phyloP scores from a whole-genome alignment of 176 grass and related monocot genomes.

The Oryza punctata region DNA sequence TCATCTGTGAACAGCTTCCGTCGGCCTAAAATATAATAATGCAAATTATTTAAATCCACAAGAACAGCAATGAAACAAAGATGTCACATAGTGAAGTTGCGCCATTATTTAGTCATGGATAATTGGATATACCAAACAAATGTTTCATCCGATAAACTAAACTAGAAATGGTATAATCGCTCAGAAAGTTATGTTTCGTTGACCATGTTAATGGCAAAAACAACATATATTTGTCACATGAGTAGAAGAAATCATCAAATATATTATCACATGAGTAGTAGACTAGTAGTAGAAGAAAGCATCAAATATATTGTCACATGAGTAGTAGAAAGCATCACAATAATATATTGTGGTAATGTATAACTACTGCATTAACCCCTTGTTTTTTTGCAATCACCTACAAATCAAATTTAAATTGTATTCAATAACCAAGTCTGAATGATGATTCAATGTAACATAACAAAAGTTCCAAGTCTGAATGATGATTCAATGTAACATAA shows the following conservation, averaged over 20 bases:
- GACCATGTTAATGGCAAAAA: not conserved
- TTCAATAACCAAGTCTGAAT: not conserved
- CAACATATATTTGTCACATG: not conserved
- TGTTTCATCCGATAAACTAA: not conserved
- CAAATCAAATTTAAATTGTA: no score
- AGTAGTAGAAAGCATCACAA: not conserved
- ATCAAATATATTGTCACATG: not conserved
- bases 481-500: not conserved
- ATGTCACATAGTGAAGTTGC: not conserved
- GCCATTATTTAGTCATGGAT: not conserved
- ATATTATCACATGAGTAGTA: no score
- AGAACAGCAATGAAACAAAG: not conserved
- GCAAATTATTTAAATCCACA: not conserved
- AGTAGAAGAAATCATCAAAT: not conserved
- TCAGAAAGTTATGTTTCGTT: not conserved
- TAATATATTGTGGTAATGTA: not conserved
- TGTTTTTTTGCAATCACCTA: not conserved
- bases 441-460: not conserved
- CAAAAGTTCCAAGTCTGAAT: not conserved
- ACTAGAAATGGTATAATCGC: not conserved
- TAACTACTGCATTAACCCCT: not conserved
- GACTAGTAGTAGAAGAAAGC: not conserved
- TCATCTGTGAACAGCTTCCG: constrained; percentile 73
- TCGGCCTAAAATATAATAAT: constrained; percentile 44
- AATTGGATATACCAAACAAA: not conserved